Evolutionary conservation across 208 protist species (phyloP), one percentile per base, ranked within the genome.

Genomic region (Crithidia brevicula): DNA sequence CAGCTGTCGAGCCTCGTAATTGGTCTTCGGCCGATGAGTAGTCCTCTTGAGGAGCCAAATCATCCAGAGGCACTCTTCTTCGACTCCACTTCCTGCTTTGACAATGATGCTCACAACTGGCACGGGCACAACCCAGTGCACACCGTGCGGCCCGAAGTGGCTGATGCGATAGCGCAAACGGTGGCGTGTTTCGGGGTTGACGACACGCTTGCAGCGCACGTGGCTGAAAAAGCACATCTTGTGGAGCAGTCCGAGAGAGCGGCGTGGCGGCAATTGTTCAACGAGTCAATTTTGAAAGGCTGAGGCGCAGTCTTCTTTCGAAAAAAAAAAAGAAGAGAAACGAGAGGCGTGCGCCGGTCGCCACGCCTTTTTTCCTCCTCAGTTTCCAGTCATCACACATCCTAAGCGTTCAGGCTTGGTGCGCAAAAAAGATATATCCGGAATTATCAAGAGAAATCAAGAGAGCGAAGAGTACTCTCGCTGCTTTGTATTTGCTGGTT

Each of bases 51-150:
- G 6, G 31, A 75, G 13, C 6, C 36, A 4, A 16, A n/a, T 0
- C 67, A 85, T 23, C 16, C 27, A 0, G 60, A 64, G 36, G 50
- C 59, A 5, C 16, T 72, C 6, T 72, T 74, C 33, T 88, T 89
- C 63, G 53, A 51, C 16, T 36, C 28, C 10, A 30, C 20, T 0
- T 30, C 11, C 15, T 58, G 49, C 43, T 77, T 77, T 36, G 69
- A 64, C 22, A 71, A 28, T 23, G 47, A 40, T 20, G 11, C 25
- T 10, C 28, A 49, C 27, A 70, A 31, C 18, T 73, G 76, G 58
- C 85, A 77, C 58, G 84, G 82, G 9, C 87, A 93, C 65, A 68
- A 28, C 5, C 87, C 87, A 5, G 87, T 93, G 34, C 87, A 93
- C 43, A 90, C 84, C 10, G 59, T 84, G 2, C 81, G 76, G 27